These are phyloP conservation scores for Penicillium manginii DNA, from an alignment of 495 filamentous ascomycete genomes.

Conservation along the genomic window DNA sequence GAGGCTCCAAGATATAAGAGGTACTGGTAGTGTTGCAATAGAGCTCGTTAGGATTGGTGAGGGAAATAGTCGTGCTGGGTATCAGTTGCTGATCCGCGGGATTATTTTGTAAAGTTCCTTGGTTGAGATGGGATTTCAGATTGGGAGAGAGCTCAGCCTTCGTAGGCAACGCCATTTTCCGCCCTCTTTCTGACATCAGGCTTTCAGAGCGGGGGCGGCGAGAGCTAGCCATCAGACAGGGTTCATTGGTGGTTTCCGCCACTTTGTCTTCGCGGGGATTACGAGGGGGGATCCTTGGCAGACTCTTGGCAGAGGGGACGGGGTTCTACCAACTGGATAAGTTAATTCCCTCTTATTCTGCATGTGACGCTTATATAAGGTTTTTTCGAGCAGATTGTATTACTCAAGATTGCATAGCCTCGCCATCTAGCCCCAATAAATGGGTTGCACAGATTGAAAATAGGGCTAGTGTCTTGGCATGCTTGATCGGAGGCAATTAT, in stretches of 20 bases:
- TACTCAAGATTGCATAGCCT: no score
- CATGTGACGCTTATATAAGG: constrained; percentile 2
- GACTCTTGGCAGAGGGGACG: constrained; percentile 9
- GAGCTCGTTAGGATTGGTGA: constrained; percentile 1
- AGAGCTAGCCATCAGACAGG: background rate
- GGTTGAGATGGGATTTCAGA: background rate
- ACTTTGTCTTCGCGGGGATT: constrained; percentile 9
- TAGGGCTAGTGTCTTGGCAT: constrained; percentile 2
- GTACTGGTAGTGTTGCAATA: background rate
- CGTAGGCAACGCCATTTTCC: constrained; percentile 2
- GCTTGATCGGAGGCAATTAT: background rate
- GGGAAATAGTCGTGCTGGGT: background rate
- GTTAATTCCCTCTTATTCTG: constrained; percentile 4
- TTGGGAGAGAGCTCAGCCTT: constrained; percentile 1
- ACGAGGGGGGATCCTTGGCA: constrained; percentile 16
- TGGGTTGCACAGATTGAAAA: background rate
- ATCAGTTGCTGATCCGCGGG: constrained; percentile 5
- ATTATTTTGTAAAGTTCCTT: background rate
- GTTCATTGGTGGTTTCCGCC: constrained; percentile 1
- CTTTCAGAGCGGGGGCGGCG: constrained; percentile 2
- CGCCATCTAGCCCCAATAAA: background rate
- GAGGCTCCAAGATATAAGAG: background rate
- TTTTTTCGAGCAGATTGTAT: background rate
- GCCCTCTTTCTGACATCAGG: constrained; percentile 3
- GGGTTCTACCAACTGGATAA: background rate